Conservation (phyloP, 2,329 filamentous ascomycete species). For the Cladophialophora exuberans region DNA sequence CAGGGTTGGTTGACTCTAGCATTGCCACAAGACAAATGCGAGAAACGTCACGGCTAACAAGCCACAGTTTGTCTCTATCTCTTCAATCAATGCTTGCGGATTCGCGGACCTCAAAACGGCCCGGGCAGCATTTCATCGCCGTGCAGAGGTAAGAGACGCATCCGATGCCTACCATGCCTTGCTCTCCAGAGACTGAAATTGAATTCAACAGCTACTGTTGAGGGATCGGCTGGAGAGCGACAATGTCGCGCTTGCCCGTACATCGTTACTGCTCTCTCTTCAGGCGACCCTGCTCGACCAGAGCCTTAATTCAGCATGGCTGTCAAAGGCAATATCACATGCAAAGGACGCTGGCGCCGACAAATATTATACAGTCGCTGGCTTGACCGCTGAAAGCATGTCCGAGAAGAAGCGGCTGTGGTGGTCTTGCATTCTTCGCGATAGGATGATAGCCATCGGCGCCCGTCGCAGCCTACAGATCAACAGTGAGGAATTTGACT, state of each 20-base stretch:
- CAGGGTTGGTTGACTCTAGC: neutral
- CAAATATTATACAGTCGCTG: neutral
- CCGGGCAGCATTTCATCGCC: neutral
- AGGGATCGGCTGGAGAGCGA: neutral
- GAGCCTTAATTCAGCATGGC: slow-evolving; percentile 2
- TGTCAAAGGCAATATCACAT: slow-evolving; percentile 3
- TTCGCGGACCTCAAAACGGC: neutral
- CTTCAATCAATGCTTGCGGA: slow-evolving; percentile 4
- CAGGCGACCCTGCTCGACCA: neutral
- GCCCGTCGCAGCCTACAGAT: neutral
- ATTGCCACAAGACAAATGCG: neutral
- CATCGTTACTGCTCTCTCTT: slow-evolving; percentile 1
- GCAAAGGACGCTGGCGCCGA: slow-evolving; percentile 5
- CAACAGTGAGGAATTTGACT: slow-evolving; percentile 1
- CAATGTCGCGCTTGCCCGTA: neutral
- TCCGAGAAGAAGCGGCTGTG: slow-evolving; percentile 1
- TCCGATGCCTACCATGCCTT: neutral
- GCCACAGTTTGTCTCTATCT: slow-evolving; percentile 1
- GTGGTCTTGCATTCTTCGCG: slow-evolving; percentile 5
- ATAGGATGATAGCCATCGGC: slow-evolving; percentile 4
- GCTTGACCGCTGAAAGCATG: neutral
- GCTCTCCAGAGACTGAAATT: neutral
- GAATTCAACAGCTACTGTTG: neutral
- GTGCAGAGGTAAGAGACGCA: slow-evolving; percentile 1
- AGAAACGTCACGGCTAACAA: neutral